Base-by-base conservation (phyloP, 345 rosid genomes). In the Eucalyptus virginea region DNA sequence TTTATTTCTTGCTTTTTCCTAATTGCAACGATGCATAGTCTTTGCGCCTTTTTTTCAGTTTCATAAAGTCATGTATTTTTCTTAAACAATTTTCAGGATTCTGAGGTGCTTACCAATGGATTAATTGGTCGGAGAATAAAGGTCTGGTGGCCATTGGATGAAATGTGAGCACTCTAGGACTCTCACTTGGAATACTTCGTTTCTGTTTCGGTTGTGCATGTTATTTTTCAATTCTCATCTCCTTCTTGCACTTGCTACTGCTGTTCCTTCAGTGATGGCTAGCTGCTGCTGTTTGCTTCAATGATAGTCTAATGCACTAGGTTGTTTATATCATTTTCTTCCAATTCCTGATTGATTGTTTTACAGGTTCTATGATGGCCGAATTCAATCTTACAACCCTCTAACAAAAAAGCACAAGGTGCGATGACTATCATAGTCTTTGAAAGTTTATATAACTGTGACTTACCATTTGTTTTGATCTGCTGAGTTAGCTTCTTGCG, bases 101-200 rank as follows among this genome's bases (percentile, higher is more conserved):
- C 86, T 86, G 67, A 3, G 49, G 60, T 62, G 81, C 85, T 47
- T 51, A 9, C 87, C 8, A 4, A 80, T 11, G 24, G 89, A 81
- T 40, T 87, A 58, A 81, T 89, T 44, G 89, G 87, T 44, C 48
- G 2, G 18, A 87, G 42, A 50, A 58, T 89, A 45, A 89, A 81
- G 85, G 91, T 89, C 30, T 89, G 89, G 89, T 89, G 91, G 87
- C 89, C 87, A 44, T 48, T 40, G 62, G 89, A 81, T 42, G 77
- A 87, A 2, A 87, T 28, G 89, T 89, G 86, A 81, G 91, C 60
- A 42, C 52, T 3, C 65, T 77, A 21, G 28, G 83, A 40, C 83
- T 47, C 42, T 77, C 16, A 40, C 4, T 77, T 40, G 28, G 47
- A 44, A 77, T 77, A 77, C 42, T 77, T 37, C 2, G 24, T 77